Base-by-base conservation (phyloP, 2,329 filamentous ascomycete genomes). In the Neofusicoccum parvum region DNA sequence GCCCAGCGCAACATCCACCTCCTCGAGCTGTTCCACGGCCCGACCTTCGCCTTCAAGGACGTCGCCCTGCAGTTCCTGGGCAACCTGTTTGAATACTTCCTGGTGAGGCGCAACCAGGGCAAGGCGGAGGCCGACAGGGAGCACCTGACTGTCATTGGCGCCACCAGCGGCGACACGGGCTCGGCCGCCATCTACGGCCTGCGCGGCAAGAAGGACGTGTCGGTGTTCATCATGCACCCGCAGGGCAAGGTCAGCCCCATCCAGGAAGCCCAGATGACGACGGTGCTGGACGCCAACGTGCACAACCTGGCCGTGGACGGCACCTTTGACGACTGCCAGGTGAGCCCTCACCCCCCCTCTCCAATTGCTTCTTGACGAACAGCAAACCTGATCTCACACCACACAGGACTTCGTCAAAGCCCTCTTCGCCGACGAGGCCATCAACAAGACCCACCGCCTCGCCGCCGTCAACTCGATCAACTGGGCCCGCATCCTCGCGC, bases 401-500 rank as follows among this genome's bases (percentile, higher is more conserved):
- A 39, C 37, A 23, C 71, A 90, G 87, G 93, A 97, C 79, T 96
- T 95, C 65, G 90, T 99, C 76, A 98, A 99, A 81, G 89, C 91
- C 1, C 86, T 99, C 58, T 97, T 98, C 75, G 89, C 88, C 68
- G 94, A 99, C 72, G 83, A 90, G 2, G 88, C 93, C 64, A 90
- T 92, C 76, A 98, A 98, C 83, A 82, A 86, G 71, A 88, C 87
- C 1, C 87, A 94, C 74, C 92, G 92, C 70, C 89, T 98, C 49
- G 94, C 91, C 46, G 94, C 95, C 49, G 92, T 98, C 70, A 98
- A 98, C 83, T 95, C 91, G 51, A 98, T 98, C 81, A 98, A 98
- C 82, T 97, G 90, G 87, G 91, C 94, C 1, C 87, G 95, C 71
- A 98, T 99, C 71, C 86, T 99, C 43, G 94, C 95, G 12, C 95